Conservation (phyloP, 1,284 basidiomycete genomes). For the Cryptococcus maquisensis region DNA sequence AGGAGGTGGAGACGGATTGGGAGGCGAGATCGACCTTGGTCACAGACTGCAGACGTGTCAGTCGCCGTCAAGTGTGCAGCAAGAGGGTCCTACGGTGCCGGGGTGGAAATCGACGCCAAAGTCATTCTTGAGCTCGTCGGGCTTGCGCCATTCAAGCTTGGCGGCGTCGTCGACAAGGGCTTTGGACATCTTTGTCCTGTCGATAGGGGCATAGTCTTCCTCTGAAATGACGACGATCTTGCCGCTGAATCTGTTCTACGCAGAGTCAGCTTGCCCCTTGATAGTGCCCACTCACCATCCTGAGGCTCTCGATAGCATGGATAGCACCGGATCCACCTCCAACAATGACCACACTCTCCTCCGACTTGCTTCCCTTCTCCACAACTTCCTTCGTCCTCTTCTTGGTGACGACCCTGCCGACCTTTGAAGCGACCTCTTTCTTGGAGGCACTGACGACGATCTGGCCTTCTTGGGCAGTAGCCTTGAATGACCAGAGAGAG, state of each 20-base stretch:
- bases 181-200: constrained; percentile 90
- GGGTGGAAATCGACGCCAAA: constrained; percentile 72
- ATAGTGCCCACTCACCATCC: constrained; percentile 57
- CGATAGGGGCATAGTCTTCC: constrained; percentile 78
- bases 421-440: constrained; percentile 65
- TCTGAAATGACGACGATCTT: constrained; percentile 74
- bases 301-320: constrained; percentile 73
- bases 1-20: constrained; percentile 61
- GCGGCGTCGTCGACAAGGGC: constrained; percentile 70
- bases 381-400: constrained; percentile 45
- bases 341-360: constrained; percentile 66
- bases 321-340: constrained; percentile 78
- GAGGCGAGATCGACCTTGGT: constrained; percentile 61
- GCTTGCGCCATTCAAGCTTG: constrained; percentile 70
- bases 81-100: constrained; percentile 56
- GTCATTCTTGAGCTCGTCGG: constrained; percentile 72
- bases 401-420: constrained; percentile 53
- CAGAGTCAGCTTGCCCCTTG: background rate
- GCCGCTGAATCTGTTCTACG: constrained; percentile 70
- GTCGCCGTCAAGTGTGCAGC: background rate
- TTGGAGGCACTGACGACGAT: constrained; percentile 74
- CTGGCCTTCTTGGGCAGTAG: constrained; percentile 60
- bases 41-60: constrained; percentile 53
- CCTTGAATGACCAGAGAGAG: constrained; percentile 77
- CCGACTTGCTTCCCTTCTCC: constrained; percentile 54